Evolutionary conservation across 805 yeast genomes (phyloP).

Genomic region (Blastobotrys parvus): DNA sequence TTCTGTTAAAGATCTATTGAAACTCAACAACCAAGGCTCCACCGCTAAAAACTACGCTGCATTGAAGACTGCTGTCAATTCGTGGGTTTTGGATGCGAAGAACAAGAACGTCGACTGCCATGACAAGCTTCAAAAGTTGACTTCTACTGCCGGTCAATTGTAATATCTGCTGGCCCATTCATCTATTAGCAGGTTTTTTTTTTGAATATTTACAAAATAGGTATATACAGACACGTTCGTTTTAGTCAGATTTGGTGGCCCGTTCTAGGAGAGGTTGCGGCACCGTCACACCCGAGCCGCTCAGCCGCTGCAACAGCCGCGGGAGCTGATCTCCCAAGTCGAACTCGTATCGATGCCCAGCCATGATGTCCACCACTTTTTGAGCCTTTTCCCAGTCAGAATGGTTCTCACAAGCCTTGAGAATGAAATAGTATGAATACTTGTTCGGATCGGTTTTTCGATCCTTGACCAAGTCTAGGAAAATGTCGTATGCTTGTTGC

Average conservation of each 20-base stretch:
- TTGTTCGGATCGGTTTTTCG: constrained; percentile 21
- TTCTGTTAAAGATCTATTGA: background rate
- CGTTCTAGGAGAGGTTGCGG: constrained; percentile 2
- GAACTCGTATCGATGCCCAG: background rate
- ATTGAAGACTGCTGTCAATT: background rate
- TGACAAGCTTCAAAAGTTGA: background rate
- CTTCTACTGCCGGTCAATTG: background rate
- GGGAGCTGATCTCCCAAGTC: constrained; percentile 10
- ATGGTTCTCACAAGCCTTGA: constrained; percentile 12
- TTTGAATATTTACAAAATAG: background rate
- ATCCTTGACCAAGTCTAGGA: constrained; percentile 11
- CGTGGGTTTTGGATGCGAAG: background rate
- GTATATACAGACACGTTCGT: background rate
- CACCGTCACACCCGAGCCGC: constrained; percentile 5
- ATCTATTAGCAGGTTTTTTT: background rate
- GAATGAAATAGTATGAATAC: constrained; percentile 22
- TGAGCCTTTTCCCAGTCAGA: constrained; percentile 7
- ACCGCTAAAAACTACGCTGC: background rate
- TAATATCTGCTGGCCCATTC: background rate
- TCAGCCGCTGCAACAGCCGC: constrained; percentile 3
- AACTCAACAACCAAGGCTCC: background rate
- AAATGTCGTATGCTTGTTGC: constrained; percentile 17
- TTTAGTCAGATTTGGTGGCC: background rate
- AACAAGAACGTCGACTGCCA: background rate
- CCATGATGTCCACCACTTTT: constrained; percentile 8